phyloP scores from a whole-genome alignment of 2,329 filamentous ascomycete species.

The Epichloe baconii region DNA sequence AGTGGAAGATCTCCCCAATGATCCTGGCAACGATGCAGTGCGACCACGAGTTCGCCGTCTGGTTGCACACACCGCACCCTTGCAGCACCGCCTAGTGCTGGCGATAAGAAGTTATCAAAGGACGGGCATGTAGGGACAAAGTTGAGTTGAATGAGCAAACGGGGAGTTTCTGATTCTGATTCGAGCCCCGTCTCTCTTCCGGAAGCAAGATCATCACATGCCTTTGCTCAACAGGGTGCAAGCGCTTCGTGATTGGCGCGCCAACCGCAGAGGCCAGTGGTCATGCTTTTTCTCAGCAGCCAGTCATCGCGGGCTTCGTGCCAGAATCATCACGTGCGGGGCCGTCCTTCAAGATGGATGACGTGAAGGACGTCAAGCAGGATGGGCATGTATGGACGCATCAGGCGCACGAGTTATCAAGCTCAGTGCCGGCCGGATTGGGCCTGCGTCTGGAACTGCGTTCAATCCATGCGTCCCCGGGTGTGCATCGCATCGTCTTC shows the following conservation, averaged over 20 bases:
- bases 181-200: not conserved
- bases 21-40: not conserved
- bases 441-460: too few species aligned
- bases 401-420: too few species aligned
- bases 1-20: not conserved
- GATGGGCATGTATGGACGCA: too few species aligned
- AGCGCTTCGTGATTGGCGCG: not conserved
- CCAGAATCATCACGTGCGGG: not conserved
- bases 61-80: not conserved
- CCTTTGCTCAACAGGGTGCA: not conserved
- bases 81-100: not conserved
- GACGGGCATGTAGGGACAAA: not conserved
- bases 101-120: not conserved
- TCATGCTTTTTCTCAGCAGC: not conserved
- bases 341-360: not conserved
- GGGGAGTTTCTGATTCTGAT: not conserved
- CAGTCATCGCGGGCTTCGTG: not conserved
- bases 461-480: too few species aligned
- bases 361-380: too few species aligned
- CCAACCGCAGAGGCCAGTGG: not conserved
- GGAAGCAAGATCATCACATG: not conserved
- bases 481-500: too few species aligned
- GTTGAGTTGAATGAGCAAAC: too few species aligned
- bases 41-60: not conserved
- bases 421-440: too few species aligned